Percentiles rank a stretch among this genome's conserved stretches.
phyloP scores from a whole-genome alignment of 805 yeast species.

The Ogataea angusta region DNA sequence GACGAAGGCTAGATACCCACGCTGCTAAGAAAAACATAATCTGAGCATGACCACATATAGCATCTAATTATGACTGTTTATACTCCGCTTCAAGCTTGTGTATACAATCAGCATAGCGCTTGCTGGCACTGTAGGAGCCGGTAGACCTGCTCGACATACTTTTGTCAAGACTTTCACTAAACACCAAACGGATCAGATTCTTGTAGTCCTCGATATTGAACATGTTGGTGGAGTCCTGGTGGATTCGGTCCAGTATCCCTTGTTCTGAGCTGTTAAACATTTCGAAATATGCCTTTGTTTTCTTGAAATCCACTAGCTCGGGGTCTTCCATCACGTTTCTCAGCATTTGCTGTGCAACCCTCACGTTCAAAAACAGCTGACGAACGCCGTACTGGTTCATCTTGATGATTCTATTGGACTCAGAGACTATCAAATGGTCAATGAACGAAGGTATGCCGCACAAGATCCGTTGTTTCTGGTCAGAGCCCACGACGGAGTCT shows the following conservation, averaged over 20 bases:
- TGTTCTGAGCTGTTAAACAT: constrained; percentile 49
- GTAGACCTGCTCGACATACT: constrained; percentile 19
- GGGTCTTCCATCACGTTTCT: constrained; percentile 53
- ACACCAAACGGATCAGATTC: constrained; percentile 53
- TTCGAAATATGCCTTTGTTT: constrained; percentile 55
- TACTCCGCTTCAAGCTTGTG: constrained; percentile 18
- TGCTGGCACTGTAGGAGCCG: constrained; percentile 25
- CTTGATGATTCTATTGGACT: constrained; percentile 46
- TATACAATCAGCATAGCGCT: constrained; percentile 24
- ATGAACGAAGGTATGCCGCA: constrained; percentile 51
- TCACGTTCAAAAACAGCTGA: constrained; percentile 56
- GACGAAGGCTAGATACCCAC: constrained; percentile 14
- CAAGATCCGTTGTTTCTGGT: constrained; percentile 33
- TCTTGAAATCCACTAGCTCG: constrained; percentile 49
- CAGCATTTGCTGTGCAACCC: constrained; percentile 67
- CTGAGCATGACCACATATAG: constrained; percentile 7
- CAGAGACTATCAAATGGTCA: constrained; percentile 49
- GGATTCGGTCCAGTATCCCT: constrained; percentile 40
- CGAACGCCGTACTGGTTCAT: constrained; percentile 59
- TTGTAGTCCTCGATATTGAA: constrained; percentile 44
- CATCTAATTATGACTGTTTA: constrained; percentile 5
- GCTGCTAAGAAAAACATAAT: constrained; percentile 10
- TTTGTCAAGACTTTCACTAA: constrained; percentile 34
- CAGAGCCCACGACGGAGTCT: constrained; percentile 28
- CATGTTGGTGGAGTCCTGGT: constrained; percentile 16